Evolutionary conservation across 139 green algal genomes (phyloP).

Genomic region (Chlorokybus atmophyticus): DNA sequence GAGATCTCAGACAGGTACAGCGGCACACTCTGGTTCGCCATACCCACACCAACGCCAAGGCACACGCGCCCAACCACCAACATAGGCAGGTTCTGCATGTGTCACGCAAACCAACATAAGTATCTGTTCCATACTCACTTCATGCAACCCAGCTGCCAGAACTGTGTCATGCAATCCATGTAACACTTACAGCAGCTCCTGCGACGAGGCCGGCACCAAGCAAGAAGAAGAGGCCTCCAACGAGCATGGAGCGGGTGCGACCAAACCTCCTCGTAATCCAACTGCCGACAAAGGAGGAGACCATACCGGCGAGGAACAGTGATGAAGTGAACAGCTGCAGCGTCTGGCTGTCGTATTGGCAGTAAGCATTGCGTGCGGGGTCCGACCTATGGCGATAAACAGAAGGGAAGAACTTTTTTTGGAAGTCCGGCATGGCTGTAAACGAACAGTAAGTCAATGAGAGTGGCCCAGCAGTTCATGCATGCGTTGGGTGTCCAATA

Average conservation of each 20-base stretch:
- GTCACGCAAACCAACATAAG: no score
- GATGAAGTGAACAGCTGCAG: slow-evolving; percentile 59
- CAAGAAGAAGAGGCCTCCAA: slow-evolving; percentile 36
- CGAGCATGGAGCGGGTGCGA: slow-evolving; percentile 40
- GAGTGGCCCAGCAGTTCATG: no score
- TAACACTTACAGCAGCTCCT: slow-evolving; percentile 26
- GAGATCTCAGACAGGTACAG: slow-evolving; percentile 32
- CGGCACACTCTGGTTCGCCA: slow-evolving; percentile 38
- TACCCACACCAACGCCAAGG: slow-evolving; percentile 58
- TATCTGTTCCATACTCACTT: no score
- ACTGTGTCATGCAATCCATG: no score
- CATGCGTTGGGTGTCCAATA: no score
- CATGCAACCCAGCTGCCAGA: no score
- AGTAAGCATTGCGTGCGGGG: slow-evolving; percentile 24
- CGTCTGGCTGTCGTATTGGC: slow-evolving; percentile 42
- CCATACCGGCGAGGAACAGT: slow-evolving; percentile 48
- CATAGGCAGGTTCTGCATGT: slow-evolving; percentile 49
- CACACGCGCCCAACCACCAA: slow-evolving; percentile 53
- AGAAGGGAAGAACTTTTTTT: slow-evolving; percentile 44
- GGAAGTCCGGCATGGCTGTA: slow-evolving; percentile 31
- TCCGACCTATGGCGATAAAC: no score
- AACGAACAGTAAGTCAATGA: no score
- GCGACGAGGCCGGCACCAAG: slow-evolving; percentile 38
- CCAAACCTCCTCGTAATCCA: slow-evolving; percentile 24
- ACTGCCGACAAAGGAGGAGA: slow-evolving; percentile 19